Base-by-base conservation (phyloP, 2,329 filamentous ascomycete genomes). In the Colletotrichum ledebouriae region DNA sequence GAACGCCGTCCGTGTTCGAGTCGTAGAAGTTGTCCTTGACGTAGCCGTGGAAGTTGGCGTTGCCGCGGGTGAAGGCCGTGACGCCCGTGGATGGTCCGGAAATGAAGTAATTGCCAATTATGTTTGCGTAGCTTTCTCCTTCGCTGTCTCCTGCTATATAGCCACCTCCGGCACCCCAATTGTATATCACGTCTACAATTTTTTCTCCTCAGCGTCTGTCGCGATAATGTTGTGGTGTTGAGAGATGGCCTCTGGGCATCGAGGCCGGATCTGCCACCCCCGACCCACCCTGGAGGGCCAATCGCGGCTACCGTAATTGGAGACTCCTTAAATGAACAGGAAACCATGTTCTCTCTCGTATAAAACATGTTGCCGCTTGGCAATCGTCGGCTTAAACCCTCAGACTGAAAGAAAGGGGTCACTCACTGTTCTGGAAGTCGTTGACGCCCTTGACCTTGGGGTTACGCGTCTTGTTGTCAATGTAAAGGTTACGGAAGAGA, bases 31-130 rank as follows among this genome's bases (percentile, higher is more conserved):
- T 88, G 39, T 81, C 78, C 53, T 82, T 78, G 12, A 86, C 84
- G 50, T 85, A 87, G 15, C 81, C 85, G 46, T 84, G 83, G 76
- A 87, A 87, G 57, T 84, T 83, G 2, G 74, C 78, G 63, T 86
- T 87, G n/a, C 86, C 84, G n/a, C 85, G 80, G 1, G 84, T 86
- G 70, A 87, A 88, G 0, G 84, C 83, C 1, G 82, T 79, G 2
- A 82, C 80, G 29, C 75, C 80, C 3, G 85, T 87, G 52, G 78
- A 81, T 0, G 85, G 85, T 0, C 86, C 86, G 2, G 81, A 82
- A 67, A 88, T 84, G 75, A 87, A 88, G 74, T 88, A 87, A 75
- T 88, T 88, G 67, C 84, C 83, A 59, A 87, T 78, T 63, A 88
- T 84, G 69, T 88, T 86, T 5, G 80, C 84, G 56, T 82, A 79